phyloP scores from a whole-genome alignment of 306 rosid genomes.

The Prunus mume region DNA sequence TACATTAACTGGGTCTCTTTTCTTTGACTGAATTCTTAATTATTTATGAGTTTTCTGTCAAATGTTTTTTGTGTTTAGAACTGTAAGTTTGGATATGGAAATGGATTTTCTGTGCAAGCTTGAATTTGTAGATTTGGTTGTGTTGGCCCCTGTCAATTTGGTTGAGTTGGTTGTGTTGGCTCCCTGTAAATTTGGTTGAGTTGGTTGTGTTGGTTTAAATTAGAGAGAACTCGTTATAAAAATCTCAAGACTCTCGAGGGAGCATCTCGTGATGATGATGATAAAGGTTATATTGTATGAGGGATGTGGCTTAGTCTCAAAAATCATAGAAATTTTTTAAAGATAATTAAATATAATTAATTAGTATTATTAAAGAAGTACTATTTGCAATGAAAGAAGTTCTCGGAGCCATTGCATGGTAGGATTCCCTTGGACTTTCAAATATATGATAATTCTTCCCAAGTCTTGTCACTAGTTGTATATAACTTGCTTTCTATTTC shows the following conservation, averaged over 20 bases:
- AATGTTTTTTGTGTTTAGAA: neutral
- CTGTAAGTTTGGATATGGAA: neutral
- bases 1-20: no score
- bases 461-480: neutral
- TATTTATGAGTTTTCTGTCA: no score
- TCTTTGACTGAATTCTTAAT: no score
- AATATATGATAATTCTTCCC: neutral
- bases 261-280: neutral
- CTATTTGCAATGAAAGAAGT: slow-evolving; percentile 95
- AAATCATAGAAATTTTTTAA: no score
- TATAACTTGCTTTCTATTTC: slow-evolving; percentile 15
- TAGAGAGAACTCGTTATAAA: neutral
- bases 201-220: no score
- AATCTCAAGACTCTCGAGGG: neutral
- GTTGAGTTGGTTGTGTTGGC: neutral
- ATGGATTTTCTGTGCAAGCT: neutral
- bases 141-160: neutral
- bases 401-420: slow-evolving; percentile 99
- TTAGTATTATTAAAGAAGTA: no score
- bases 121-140: neutral
- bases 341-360: no score
- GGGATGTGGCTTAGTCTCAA: neutral
- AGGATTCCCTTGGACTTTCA: slow-evolving; percentile 2
- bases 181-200: neutral
- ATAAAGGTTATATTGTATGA: neutral